Base-by-base conservation (phyloP, 352 stramenopile genomes). In the Phytophthora litchii region DNA sequence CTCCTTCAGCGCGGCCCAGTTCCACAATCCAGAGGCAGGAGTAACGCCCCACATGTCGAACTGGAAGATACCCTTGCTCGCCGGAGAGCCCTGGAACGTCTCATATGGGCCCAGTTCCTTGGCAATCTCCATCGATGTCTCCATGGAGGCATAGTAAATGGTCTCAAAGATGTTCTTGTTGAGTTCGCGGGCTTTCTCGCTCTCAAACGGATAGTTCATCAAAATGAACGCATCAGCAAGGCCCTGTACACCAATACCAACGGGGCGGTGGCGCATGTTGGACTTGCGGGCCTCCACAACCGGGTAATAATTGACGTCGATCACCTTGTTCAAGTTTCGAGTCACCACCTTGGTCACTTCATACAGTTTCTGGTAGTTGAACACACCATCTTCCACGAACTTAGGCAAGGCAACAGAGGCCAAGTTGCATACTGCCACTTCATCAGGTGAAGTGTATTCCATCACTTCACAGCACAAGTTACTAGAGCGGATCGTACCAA, bases 91-190 rank as follows among this genome's bases (percentile, higher is more conserved):
- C 21, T 91, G 64, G 73, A 98, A 99, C 10, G 96, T 97, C 69
- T 98, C 83, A 79, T 99, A 99, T 14, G 94, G 81, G 9, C 97
- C 98, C n/a, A 97, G 68, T 60, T 89, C 71, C 57, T 89, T 76
- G 21, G 97, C 97, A 16, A 99, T 76, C 67, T 99, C 93, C 71
- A 96, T 97, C 31, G 96, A 99, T 13, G 97, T 95, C 64, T 97
- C 92, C 72, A 98, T 93, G 10, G 97, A 89, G 29, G 87, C 96
- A 68, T 94, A 99, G 86, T 99, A 99, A 40, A 99, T 98, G n/a
- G 97, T 99, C 78, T 99, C 98, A 72, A 99, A 99, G 72, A 99
- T 99, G 54, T 99, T 89, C 67, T 95, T 97, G 86, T 99, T 99
- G 14, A 99, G 76, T 52, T 97, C 59, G 5, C 80, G 70, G 13